Base-by-base conservation (phyloP, 352 stramenopile genomes). In the Phytophthora boehmeriae region DNA sequence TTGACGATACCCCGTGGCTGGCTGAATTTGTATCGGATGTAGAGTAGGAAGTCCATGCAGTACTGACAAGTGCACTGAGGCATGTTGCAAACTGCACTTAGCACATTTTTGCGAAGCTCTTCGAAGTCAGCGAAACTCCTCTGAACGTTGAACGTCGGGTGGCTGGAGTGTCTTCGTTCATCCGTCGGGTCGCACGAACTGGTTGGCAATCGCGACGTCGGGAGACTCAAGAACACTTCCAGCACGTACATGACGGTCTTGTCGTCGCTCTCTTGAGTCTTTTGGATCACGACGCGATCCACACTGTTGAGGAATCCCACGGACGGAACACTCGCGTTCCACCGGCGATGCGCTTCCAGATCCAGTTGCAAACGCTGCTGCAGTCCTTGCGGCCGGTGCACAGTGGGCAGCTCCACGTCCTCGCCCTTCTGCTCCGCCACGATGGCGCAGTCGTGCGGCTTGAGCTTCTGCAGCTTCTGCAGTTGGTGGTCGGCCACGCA, bases 111-210 rank as follows among this genome's bases (percentile, higher is more conserved):
- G 23, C 75, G 73, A 30, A 89, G 52, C 50, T 74, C 55, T 36
- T 77, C 68, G 52, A 89, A 89, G 8, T 86, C 73, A 4, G 75
- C 75, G 54, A 85, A 89, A 22, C 71, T 64, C 32, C 69, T 68
- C 51, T 86, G 60, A 32, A 86, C 65, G 28, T 73, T 73, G 45
- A 75, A 85, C 25, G 75, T 60, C 63, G 75, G 54, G 22, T 48
- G 34, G 16, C 36, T 34, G 30, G 54, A 42, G 14, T 56, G 46
- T 4, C 52, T 28, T 0, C 35, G 44, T 8, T 36, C 30, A 20
- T 61, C 35, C 6, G 27, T 48, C 16, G 53, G 35, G 27, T 72
- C 27, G 23, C 49, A 49, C 23, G 38, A 51, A 28, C 59, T 72
- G 13, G 61, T 73, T 13, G 73, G 73, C n/a, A 79, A 41, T 22